These are phyloP conservation scores for Russula brevipes DNA, from an alignment of 768 basidiomycete genomes.

Conservation along the genomic window DNA sequence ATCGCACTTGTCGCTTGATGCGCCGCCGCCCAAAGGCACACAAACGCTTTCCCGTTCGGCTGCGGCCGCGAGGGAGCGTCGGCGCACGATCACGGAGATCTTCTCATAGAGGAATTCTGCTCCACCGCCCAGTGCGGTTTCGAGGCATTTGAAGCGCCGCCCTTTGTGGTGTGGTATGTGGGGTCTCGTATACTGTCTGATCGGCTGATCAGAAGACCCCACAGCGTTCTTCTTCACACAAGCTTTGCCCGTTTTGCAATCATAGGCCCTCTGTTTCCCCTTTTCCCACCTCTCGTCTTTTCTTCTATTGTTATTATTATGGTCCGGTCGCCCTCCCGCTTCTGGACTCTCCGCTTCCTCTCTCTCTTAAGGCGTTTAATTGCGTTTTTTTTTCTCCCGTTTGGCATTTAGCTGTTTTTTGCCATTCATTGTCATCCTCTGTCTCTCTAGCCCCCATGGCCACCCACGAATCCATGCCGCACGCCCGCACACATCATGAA, in stretches of 20 bases:
- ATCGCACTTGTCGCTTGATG: constrained; percentile 45
- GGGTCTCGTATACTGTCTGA: neutral
- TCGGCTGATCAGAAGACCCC: neutral
- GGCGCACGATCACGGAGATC: constrained; percentile 49
- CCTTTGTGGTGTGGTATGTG: constrained; percentile 10
- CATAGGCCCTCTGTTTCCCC: neutral
- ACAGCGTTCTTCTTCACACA: neutral
- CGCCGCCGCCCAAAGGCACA: constrained; percentile 29
- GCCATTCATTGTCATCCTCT: constrained; percentile 11
- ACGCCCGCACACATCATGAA: constrained; percentile 20
- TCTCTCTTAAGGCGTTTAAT: constrained; percentile 1
- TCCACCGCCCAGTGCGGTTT: neutral
- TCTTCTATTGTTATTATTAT: constrained; percentile 25
- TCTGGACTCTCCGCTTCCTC: constrained; percentile 17
- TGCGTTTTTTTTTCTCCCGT: neutral
- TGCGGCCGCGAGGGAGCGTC: constrained; percentile 38
- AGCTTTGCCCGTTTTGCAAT: neutral
- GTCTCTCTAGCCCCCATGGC: constrained; percentile 12
- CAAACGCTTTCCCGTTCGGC: constrained; percentile 35
- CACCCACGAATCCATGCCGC: constrained; percentile 17
- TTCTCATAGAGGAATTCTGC: constrained; percentile 32
- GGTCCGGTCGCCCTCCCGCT: constrained; percentile 3
- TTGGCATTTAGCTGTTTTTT: neutral
- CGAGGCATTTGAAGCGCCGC: neutral
- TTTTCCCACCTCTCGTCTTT: neutral